Base-by-base conservation (phyloP, 1,284 basidiomycete genomes). In the Ustilago trichophora region DNA sequence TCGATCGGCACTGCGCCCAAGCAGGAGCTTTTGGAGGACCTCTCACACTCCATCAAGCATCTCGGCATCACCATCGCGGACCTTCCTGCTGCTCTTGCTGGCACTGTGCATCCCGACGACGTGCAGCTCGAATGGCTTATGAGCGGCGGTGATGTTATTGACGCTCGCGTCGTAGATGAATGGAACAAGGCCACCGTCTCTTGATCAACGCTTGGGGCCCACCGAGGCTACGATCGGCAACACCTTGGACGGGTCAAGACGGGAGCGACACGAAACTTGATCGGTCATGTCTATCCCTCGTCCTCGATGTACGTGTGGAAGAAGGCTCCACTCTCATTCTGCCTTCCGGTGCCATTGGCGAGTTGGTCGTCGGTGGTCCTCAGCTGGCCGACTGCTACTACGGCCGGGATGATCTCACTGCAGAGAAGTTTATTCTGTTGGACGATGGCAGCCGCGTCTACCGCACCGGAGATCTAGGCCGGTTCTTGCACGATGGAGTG, bases 131-230 rank as follows among this genome's bases (percentile, higher is more conserved):
- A 78, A 29, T 80, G 79, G 78, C 70, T 81, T 24, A 78, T 80
- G 77, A 80, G 76, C 44, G 79, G 78, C 13, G 79, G 79, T 34
- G 79, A 81, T 44, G 65, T 74, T 36, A 78, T 81, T 27, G 75
- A 78, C 49, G 66, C 73, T 15, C 58, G 71, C 10, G 77, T 80
- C 6, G 60, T 81, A 18, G 57, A 70, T 10, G 64, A 66, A 10
- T 81, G 78, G 78, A 72, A 62, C 36, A 41, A 69, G 22, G 59
- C 63, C 11, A 70, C n/a, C 63, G 72, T 13, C 45, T 57, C 3
- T 67, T 81, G 27, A 70, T 80, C 66, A 81, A 81, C 44, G 79
- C 79, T 0, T 81, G 77, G 67, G 79, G 79, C 2, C 79, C 79
- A 0, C 79, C 2, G 79, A 81, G 40, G 70, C 75, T 10, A 78